Conservation (phyloP, 352 stramenopile species). For the Pythium phragmitis region DNA sequence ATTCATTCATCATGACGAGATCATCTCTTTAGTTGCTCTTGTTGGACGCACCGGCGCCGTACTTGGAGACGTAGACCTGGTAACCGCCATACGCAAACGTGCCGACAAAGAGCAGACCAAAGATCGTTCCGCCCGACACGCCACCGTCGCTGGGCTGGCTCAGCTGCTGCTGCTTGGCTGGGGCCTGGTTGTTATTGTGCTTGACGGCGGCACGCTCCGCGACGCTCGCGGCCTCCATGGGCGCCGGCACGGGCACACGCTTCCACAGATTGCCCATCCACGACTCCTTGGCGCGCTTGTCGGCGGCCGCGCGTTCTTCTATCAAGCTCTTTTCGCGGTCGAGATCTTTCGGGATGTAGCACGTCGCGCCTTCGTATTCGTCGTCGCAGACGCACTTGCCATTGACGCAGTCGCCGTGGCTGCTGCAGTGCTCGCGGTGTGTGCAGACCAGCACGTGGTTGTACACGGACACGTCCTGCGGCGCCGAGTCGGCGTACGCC, state of each 20-base stretch:
- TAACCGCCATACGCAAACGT: conserved; percentile 44
- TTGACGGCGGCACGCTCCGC: conserved; percentile 1
- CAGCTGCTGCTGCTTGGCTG: not conserved
- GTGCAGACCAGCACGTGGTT: conserved; percentile 56
- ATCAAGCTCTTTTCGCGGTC: conserved; percentile 33
- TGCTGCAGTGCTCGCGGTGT: conserved; percentile 81
- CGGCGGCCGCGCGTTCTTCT: conserved; percentile 24
- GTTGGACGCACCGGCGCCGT: conserved; percentile 4
- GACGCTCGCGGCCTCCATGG: not conserved
- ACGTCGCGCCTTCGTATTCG: conserved; percentile 75
- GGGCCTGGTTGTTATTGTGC: not conserved
- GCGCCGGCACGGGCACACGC: conserved; percentile 27
- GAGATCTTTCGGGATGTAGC: conserved; percentile 75
- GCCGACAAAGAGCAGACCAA: conserved; percentile 43
- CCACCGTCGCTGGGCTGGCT: not conserved
- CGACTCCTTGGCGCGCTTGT: conserved; percentile 36
- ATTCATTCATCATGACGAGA: no score
- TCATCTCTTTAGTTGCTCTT: conserved; percentile 35
- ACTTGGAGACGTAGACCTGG: conserved; percentile 35
- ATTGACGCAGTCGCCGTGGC: conserved; percentile 82
- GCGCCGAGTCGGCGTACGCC: conserved; percentile 36
- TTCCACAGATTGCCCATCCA: conserved; percentile 76
- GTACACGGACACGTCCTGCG: conserved; percentile 37
- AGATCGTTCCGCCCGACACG: conserved; percentile 23
- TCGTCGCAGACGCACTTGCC: conserved; percentile 69